Evolutionary conservation across 2,329 filamentous ascomycete genomes (phyloP).

Genomic region (Pyrenophora graminea): DNA sequence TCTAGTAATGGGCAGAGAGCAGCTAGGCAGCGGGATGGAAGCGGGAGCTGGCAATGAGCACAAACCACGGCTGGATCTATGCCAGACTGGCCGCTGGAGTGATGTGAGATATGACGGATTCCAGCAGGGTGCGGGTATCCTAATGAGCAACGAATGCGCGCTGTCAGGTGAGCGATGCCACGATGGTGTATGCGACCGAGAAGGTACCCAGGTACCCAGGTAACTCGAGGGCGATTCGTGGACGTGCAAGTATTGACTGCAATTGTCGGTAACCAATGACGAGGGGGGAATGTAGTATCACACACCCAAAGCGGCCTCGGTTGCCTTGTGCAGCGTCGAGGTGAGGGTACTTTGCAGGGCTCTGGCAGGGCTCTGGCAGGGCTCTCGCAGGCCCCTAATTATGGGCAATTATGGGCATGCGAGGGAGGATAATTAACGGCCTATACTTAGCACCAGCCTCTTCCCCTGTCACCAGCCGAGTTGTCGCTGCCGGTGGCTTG

Average conservation of each 20-base stretch:
- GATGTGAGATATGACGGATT: too few relatives aligned
- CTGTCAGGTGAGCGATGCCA: slow-evolving; percentile 42
- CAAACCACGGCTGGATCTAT: not conserved
- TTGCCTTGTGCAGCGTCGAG: slow-evolving; percentile 16
- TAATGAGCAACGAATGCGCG: slow-evolving; percentile 28
- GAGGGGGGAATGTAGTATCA: slow-evolving; percentile 13
- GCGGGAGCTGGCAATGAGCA: slow-evolving; percentile 7
- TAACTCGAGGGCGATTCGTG: slow-evolving; percentile 40
- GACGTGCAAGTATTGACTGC: slow-evolving; percentile 44
- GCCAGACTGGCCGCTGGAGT: not conserved
- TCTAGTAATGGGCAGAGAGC: too few relatives aligned
- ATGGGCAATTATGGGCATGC: slow-evolving; percentile 27
- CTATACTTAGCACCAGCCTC: slow-evolving; percentile 35
- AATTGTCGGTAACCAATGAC: slow-evolving; percentile 42
- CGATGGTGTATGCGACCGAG: slow-evolving; percentile 13
- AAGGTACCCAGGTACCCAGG: slow-evolving; percentile 26
- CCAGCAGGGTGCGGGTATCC: too few relatives aligned
- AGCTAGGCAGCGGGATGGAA: slow-evolving; percentile 7
- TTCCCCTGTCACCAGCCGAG: slow-evolving; percentile 31
- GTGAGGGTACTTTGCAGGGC: slow-evolving; percentile 1
- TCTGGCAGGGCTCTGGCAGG: too few relatives aligned
- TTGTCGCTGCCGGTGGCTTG: slow-evolving; percentile 26
- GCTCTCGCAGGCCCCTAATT: slow-evolving; percentile 33
- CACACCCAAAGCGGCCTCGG: slow-evolving; percentile 22
- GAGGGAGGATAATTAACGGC: slow-evolving; percentile 36